Conservation (phyloP, 805 yeast genomes). For the Kazachstania taianensis region DNA sequence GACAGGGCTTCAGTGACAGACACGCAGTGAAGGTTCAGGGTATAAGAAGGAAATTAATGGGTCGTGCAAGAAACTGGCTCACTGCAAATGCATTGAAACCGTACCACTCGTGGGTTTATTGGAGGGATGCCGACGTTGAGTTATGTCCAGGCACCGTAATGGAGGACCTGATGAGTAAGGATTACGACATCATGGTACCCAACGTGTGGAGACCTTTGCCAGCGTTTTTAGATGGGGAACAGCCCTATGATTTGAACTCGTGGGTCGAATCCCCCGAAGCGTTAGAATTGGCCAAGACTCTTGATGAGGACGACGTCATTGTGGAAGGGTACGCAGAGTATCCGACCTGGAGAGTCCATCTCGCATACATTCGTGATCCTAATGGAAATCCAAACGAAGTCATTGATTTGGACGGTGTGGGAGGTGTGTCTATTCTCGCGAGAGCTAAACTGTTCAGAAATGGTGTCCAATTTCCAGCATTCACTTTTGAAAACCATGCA, state of each 20-base stretch:
- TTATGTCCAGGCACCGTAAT: conserved; percentile 70
- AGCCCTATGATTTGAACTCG: conserved; percentile 91
- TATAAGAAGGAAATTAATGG: conserved; percentile 74
- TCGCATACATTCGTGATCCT: conserved; percentile 59
- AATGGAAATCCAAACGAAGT: conserved; percentile 53
- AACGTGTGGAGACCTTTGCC: conserved; percentile 98
- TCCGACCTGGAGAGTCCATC: conserved; percentile 77
- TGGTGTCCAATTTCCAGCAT: conserved; percentile 80
- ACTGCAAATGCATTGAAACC: conserved; percentile 66
- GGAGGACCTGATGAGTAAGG: conserved; percentile 59
- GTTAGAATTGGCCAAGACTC: conserved; percentile 47
- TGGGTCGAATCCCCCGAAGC: conserved; percentile 90
- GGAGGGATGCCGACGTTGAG: conserved; percentile 85
- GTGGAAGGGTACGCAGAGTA: conserved; percentile 85
- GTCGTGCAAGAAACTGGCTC: conserved; percentile 79
- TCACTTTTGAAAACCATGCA: conserved; percentile 75
- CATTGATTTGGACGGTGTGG: conserved; percentile 74
- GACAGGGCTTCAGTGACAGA: conserved; percentile 75
- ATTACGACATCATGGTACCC: conserved; percentile 66
- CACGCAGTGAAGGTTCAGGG: conserved; percentile 84
- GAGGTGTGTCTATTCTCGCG: conserved; percentile 75
- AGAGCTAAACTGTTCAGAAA: conserved; percentile 64
- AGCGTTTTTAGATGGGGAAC: conserved; percentile 67
- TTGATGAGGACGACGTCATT: conserved; percentile 74
- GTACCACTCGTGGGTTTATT: conserved; percentile 82